Percentiles rank a stretch among this genome's conserved stretches.
Evolutionary conservation across 331 rosid species (phyloP).

Genomic region (Rhamnella rubrinervis): DNA sequence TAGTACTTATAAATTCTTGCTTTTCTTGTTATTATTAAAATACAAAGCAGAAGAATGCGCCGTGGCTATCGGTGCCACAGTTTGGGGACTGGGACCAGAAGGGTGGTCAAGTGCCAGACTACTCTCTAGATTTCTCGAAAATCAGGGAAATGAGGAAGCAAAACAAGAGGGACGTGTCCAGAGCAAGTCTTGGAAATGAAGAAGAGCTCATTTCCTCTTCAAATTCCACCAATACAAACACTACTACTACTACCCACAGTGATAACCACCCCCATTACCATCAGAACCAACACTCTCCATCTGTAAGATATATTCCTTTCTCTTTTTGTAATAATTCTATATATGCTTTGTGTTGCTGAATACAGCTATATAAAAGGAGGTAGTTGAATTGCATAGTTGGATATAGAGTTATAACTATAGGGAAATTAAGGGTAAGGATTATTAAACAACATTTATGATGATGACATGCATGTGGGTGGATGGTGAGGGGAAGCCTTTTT

Average conservation of each 20-base stretch:
- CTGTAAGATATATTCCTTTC: constrained; percentile 56
- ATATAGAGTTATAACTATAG: neutral
- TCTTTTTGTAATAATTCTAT: constrained; percentile 6
- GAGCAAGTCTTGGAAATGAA: constrained; percentile 94
- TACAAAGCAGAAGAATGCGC: constrained; percentile 52
- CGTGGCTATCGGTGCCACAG: constrained; percentile 94
- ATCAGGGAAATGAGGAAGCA: constrained; percentile 94
- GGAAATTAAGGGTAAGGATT: neutral
- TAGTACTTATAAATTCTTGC: too few relatives aligned
- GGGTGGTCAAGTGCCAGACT: constrained; percentile 87
- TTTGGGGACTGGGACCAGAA: constrained; percentile 98
- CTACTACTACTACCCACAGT: constrained; percentile 27
- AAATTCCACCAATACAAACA: constrained; percentile 27
- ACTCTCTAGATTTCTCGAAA: constrained; percentile 90
- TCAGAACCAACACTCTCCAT: constrained; percentile 59
- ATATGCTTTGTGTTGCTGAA: too few relatives aligned
- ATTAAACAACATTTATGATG: constrained; percentile 14
- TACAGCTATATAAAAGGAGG: neutral
- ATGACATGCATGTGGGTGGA: constrained; percentile 31
- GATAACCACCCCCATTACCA: constrained; percentile 49
- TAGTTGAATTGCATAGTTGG: constrained; percentile 14
- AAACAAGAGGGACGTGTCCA: constrained; percentile 76
- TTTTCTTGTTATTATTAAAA: neutral
- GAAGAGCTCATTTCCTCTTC: constrained; percentile 70
- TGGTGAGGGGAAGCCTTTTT: constrained; percentile 10